These are phyloP conservation scores for Rubroshorea leprosula DNA, from an alignment of 345 rosid genomes.

Conservation along the genomic window DNA sequence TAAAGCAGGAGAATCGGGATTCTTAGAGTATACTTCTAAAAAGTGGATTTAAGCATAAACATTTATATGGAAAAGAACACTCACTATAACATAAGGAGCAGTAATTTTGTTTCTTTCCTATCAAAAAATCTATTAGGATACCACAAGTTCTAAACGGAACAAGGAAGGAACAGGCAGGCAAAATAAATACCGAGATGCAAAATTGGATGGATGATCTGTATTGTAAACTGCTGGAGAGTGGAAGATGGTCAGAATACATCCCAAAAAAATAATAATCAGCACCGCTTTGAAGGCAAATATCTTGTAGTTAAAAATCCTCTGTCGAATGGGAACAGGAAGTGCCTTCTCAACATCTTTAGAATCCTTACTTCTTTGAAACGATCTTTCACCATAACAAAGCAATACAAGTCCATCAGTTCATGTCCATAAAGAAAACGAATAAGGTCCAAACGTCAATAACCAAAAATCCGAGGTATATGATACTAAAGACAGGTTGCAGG, in stretches of 20 bases:
- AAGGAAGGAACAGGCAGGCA: background rate
- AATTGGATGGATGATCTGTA: constrained; percentile 42
- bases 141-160: background rate
- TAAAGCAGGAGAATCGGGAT: too few species aligned
- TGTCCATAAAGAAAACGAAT: constrained; percentile 3
- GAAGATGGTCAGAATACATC: constrained; percentile 52
- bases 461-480: too few species aligned
- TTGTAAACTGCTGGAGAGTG: constrained; percentile 57
- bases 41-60: too few species aligned
- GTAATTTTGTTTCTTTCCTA: too few species aligned
- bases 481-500: too few species aligned
- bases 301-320: constrained; percentile 54
- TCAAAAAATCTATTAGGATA: background rate
- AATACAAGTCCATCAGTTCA: constrained; percentile 6
- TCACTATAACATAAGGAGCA: too few species aligned
- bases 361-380: constrained; percentile 39
- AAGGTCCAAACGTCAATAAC: background rate
- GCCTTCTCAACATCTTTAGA: constrained; percentile 58
- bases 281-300: constrained; percentile 43
- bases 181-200: constrained; percentile 31
- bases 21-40: too few species aligned
- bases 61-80: background rate
- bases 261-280: constrained; percentile 45
- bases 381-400: constrained; percentile 42
- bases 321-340: constrained; percentile 45